Evolutionary conservation across 2,329 filamentous ascomycete species (phyloP).

Genomic region (Sordariomycetes sp.): DNA sequence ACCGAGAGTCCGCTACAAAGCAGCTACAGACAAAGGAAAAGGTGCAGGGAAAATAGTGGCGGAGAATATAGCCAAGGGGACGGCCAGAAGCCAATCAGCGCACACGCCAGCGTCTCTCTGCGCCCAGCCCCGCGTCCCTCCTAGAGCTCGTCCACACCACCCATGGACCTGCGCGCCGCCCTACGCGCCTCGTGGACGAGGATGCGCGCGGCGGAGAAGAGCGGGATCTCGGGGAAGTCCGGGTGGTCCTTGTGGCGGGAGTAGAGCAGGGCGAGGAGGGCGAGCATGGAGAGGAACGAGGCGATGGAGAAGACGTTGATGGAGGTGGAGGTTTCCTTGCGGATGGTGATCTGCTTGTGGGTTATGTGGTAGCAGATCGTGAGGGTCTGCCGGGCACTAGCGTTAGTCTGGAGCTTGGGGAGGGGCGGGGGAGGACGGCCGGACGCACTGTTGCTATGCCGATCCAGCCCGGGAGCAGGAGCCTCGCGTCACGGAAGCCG

Average conservation of each 20-base stretch:
- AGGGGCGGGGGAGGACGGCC: background rate
- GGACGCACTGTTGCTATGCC: conserved; percentile 58
- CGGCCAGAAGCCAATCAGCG: background rate
- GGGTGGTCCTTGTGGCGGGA: conserved; percentile 32
- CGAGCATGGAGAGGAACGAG: conserved; percentile 66
- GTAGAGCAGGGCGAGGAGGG: conserved; percentile 57
- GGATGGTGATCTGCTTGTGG: conserved; percentile 69
- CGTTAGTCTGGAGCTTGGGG: background rate
- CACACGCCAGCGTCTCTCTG: background rate
- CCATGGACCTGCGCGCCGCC: background rate
- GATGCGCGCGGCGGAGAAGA: conserved; percentile 30
- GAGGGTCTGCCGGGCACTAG: conserved; percentile 41
- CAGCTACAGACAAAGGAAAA: background rate
- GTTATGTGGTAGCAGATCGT: conserved; percentile 68
- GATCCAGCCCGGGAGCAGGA: conserved; percentile 69
- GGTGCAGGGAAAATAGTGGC: background rate
- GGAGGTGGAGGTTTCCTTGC: conserved; percentile 69
- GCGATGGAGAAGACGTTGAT: conserved; percentile 67
- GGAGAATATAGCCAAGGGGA: background rate
- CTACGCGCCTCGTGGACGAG: conserved; percentile 21
- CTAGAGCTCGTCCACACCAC: background rate
- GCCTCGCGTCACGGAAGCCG: conserved; percentile 57
- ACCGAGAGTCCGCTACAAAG: background rate
- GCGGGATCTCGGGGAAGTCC: conserved; percentile 49
- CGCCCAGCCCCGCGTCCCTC: background rate